Evolutionary conservation across 148 eudicot species (phyloP).

Genomic region (Rhododendron simsii): DNA sequence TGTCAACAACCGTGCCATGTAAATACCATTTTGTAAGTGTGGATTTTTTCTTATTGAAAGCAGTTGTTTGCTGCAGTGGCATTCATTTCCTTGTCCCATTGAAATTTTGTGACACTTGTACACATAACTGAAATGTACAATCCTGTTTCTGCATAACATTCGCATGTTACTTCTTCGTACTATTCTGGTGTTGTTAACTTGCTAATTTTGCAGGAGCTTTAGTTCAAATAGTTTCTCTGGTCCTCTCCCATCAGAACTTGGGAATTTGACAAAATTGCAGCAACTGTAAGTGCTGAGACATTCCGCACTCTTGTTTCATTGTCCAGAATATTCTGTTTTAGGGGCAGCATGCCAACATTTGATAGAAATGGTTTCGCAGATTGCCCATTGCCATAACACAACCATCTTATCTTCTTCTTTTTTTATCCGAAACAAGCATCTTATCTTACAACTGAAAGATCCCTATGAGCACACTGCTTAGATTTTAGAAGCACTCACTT

Average conservation of each 20-base stretch:
- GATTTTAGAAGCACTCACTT: neutral
- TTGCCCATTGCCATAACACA: neutral
- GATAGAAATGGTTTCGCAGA: neutral
- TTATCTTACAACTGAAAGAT: neutral
- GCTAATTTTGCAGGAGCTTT: conserved; percentile 32
- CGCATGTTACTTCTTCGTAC: neutral
- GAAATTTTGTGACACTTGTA: neutral
- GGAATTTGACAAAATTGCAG: conserved; percentile 41
- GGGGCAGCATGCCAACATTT: neutral
- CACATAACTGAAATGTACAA: neutral
- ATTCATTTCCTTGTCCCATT: too few species aligned
- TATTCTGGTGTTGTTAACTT: neutral
- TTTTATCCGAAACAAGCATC: too few species aligned
- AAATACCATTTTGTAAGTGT: too few species aligned
- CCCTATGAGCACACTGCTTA: neutral
- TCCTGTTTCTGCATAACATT: neutral
- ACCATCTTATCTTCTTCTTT: neutral
- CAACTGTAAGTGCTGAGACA: conserved; percentile 46
- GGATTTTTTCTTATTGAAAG: too few species aligned
- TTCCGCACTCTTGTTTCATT: neutral
- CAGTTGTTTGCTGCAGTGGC: too few species aligned
- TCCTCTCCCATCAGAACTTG: conserved; percentile 69
- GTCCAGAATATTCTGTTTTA: neutral
- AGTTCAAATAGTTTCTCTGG: conserved; percentile 70
- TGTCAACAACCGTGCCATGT: too few species aligned